These are phyloP conservation scores for Lotus japonicus DNA, from an alignment of 306 rosid species.

Conservation along the genomic window DNA sequence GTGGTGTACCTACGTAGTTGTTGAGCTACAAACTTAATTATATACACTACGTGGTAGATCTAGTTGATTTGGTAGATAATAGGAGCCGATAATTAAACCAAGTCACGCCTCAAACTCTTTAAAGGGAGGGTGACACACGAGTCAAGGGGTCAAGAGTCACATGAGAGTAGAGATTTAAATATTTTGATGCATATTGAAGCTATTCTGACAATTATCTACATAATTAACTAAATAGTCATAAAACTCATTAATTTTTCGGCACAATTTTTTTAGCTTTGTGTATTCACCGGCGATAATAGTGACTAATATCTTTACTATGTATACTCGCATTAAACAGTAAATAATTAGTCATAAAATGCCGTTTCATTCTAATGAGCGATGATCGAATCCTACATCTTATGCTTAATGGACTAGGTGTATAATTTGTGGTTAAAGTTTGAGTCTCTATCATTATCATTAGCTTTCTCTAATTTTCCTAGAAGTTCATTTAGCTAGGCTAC, in stretches of 20 bases:
- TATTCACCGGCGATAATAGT: no score
- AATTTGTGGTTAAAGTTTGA: no score
- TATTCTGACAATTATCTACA: no score
- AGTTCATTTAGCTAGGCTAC: not conserved
- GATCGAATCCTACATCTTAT: no score
- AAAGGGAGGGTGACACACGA: not conserved
- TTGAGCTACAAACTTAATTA: conserved; percentile 23
- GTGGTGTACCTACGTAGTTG: conserved; percentile 15
- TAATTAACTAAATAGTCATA: not conserved
- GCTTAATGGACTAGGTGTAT: no score
- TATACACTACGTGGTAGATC: conserved; percentile 18
- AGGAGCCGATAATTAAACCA: conserved; percentile 18
- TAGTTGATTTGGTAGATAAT: conserved; percentile 21
- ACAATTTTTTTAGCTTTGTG: no score
- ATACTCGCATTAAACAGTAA: no score
- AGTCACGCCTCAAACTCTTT: conserved; percentile 16
- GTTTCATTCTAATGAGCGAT: no score
- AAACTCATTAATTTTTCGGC: no score
- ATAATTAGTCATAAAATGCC: no score
- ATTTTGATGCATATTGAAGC: not conserved
- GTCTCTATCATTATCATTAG: no score
- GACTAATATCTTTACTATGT: no score
- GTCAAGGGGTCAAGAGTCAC: not conserved
- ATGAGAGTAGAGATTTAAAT: not conserved
- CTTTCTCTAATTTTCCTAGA: not conserved